Percentiles rank a stretch among this genome's conserved stretches.
Conservation (phyloP, 1,139 yeast genomes). For the Zygoascus sp. region DNA sequence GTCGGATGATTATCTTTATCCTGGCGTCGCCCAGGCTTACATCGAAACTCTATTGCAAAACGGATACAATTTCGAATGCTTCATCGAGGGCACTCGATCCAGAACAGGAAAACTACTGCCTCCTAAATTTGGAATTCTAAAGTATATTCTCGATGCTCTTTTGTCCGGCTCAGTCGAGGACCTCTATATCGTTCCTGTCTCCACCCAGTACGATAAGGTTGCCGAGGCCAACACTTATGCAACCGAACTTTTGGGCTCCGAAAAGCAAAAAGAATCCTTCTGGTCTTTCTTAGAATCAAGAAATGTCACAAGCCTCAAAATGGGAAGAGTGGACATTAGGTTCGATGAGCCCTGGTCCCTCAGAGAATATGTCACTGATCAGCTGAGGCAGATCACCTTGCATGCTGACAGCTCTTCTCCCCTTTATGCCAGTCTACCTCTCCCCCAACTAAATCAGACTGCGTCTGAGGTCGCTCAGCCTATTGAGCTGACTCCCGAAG, state of each 20-base stretch:
- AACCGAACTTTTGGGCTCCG: conserved; percentile 56
- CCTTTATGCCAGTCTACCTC: conserved; percentile 5
- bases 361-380: conserved; percentile 33
- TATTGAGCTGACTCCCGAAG: conserved; percentile 19
- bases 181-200: conserved; percentile 50
- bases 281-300: conserved; percentile 37
- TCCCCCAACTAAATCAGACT: background rate
- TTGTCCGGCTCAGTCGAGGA: conserved; percentile 45
- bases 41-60: conserved; percentile 50
- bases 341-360: conserved; percentile 42
- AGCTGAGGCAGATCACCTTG: conserved; percentile 27
- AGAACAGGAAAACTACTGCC: conserved; percentile 61
- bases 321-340: conserved; percentile 42
- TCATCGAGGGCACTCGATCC: conserved; percentile 64
- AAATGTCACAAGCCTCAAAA: conserved; percentile 34
- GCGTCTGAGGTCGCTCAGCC: conserved; percentile 7
- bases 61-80: conserved; percentile 57
- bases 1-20: conserved; percentile 47
- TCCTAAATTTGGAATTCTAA: conserved; percentile 62
- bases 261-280: conserved; percentile 44
- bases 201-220: conserved; percentile 63
- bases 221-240: conserved; percentile 62
- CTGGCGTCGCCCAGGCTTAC: conserved; percentile 49
- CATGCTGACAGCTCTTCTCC: conserved; percentile 14
- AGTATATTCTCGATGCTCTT: conserved; percentile 47